Conservation (phyloP, 2,329 filamentous ascomycete species). For the Pestalotiopsis sp. region DNA sequence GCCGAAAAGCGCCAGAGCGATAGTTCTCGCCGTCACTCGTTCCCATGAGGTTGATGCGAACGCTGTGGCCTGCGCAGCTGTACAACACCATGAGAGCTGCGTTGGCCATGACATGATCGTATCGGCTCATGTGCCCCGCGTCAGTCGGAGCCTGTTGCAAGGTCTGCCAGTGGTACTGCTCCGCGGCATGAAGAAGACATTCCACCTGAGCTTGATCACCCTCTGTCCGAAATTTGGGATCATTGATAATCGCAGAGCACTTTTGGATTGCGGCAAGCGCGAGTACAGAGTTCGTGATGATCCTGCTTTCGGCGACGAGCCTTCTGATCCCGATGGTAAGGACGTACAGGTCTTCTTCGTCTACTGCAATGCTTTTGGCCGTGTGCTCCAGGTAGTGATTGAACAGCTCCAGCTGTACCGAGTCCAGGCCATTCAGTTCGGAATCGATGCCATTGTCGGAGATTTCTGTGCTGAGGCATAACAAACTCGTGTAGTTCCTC, state of each 20-base stretch:
- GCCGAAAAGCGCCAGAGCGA: not conserved
- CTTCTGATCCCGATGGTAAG: not conserved
- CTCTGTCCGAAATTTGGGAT: not conserved
- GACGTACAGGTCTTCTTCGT: not conserved
- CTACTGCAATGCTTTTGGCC: not conserved
- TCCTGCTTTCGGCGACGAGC: not conserved
- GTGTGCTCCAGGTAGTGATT: conserved; percentile 3
- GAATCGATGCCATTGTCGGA: not conserved
- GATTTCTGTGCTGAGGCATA: not conserved
- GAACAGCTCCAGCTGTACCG: not conserved
- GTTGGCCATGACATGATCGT: conserved; percentile 4
- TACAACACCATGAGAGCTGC: not conserved
- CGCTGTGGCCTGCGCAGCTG: not conserved
- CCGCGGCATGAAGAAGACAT: not conserved
- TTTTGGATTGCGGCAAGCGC: not conserved
- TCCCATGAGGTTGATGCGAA: not conserved
- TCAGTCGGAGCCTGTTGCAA: not conserved
- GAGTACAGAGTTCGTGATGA: not conserved
- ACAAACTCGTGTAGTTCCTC: too few relatives aligned
- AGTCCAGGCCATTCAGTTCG: not conserved
- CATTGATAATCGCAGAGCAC: not conserved
- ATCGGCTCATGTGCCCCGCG: not conserved
- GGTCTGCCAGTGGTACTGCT: not conserved
- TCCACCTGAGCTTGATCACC: not conserved
- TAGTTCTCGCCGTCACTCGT: not conserved